These are phyloP conservation scores for Jaapia argillacea DNA, from an alignment of 768 basidiomycete species.

Conservation along the genomic window DNA sequence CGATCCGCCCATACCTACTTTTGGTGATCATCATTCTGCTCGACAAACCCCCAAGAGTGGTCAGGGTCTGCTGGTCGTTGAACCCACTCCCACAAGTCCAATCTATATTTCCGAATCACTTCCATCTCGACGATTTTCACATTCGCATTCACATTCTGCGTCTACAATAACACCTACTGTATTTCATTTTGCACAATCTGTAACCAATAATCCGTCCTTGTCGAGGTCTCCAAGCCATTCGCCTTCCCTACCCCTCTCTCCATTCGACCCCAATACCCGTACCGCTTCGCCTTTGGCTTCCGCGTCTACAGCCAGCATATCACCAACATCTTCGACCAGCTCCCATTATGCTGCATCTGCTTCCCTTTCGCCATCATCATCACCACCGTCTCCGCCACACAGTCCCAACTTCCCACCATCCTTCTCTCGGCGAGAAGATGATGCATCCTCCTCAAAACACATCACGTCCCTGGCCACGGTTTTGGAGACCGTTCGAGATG, in stretches of 20 bases:
- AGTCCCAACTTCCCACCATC: neutral
- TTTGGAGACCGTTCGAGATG: no score
- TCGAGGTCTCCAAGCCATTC: constrained; percentile 5
- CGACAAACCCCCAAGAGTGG: neutral
- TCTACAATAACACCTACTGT: constrained; percentile 30
- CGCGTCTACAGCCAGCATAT: constrained; percentile 14
- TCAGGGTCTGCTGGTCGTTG: no score
- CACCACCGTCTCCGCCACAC: constrained; percentile 18
- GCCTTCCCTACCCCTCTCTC: constrained; percentile 10
- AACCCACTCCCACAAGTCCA: no score
- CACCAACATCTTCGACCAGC: constrained; percentile 30
- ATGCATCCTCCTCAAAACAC: no score
- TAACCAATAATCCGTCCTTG: neutral
- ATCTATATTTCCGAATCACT: no score
- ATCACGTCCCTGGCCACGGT: no score
- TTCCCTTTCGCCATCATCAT: constrained; percentile 18
- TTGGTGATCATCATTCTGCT: neutral
- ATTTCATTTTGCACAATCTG: neutral
- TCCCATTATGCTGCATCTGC: constrained; percentile 20
- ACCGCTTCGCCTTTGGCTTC: constrained; percentile 16
- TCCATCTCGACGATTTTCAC: constrained; percentile 20
- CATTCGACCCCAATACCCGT: constrained; percentile 3
- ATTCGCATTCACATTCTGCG: constrained; percentile 38
- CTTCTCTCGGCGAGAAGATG: no score
- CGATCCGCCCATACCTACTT: neutral